Evolutionary conservation across 345 rosid genomes (phyloP), one percentile per base, ranked within the genome.

Genomic region (Ailanthus altissimus): DNA sequence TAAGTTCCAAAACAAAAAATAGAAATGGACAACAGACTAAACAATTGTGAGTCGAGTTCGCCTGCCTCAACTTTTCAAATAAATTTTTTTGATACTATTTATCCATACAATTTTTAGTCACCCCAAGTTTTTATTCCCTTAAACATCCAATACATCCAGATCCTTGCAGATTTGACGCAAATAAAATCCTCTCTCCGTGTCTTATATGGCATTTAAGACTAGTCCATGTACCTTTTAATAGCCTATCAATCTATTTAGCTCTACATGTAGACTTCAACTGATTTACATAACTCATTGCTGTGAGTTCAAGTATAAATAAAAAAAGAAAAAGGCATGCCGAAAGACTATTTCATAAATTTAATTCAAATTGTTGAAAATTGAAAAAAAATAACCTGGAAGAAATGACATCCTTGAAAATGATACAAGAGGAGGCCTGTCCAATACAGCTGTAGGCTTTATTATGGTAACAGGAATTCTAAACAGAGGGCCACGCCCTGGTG

Each of bases 401-500:
- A 93, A 96, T 73, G 97, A 88, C 97, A 96, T 92, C 82, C 59
- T 84, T 68, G 87, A 77, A 83, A 92, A 88, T 46, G 97, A 85
- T 77, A 92, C 81, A 76, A 84, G 78, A 26, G 97, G 98, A 72
- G 98, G 97, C 64, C 82, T 89, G 78, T 57, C 84, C 77, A 65
- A 73, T 76, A 93, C 83, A 66, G 84, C 81, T 81, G 76, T 84
- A 64, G 99, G 97, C 87, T 92, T 94, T 81, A 91, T 87, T 81
- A 94, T 85, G 21, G 99, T 94, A 58, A 92, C 83, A 45, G 98
- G 95, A 72, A 94, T 88, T 87, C 92, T 89, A 87, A 96, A 94
- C 84, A 96, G 81, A 68, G 95, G 90, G 67, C 99, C 99, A 67
- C 94, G 95, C 94, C 92, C 86, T 74, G 97, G 95, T 23, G 95